Evolutionary conservation across 371 early-diverging fungal species (phyloP).

Genomic region (Lichtheimia ornata): DNA sequence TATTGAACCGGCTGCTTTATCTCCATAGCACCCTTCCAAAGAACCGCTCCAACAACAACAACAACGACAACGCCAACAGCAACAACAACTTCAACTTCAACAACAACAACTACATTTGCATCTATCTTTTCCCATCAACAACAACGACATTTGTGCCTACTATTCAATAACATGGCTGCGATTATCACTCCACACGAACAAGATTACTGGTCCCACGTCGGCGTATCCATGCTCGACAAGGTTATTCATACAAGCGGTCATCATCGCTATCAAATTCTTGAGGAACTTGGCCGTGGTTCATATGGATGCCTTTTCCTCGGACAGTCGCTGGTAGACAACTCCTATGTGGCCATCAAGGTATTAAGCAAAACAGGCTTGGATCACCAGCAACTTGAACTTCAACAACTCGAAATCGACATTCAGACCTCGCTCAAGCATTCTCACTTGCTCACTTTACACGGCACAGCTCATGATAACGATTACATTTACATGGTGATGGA

Average conservation of each 20-base stretch:
- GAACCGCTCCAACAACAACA: neutral
- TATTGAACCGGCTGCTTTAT: slow-evolving; percentile 2
- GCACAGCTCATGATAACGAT: slow-evolving; percentile 48
- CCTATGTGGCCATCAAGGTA: slow-evolving; percentile 67
- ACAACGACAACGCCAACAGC: too few species aligned
- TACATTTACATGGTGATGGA: slow-evolving; percentile 60
- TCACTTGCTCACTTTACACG: slow-evolving; percentile 60
- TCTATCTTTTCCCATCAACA: neutral
- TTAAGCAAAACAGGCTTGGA: slow-evolving; percentile 68
- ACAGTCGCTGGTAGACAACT: slow-evolving; percentile 31
- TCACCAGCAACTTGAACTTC: slow-evolving; percentile 57
- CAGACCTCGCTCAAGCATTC: slow-evolving; percentile 66
- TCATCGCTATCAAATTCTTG: slow-evolving; percentile 48
- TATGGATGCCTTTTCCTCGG: slow-evolving; percentile 62
- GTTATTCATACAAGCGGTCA: slow-evolving; percentile 23
- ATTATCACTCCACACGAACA: slow-evolving; percentile 6
- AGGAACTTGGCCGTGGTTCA: slow-evolving; percentile 58
- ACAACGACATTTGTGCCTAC: neutral
- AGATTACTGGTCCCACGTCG: slow-evolving; percentile 34
- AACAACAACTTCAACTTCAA: too few species aligned
- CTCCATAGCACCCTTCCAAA: neutral
- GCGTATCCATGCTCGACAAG: slow-evolving; percentile 34
- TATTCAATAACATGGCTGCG: neutral
- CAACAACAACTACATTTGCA: neutral
- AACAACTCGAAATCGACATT: slow-evolving; percentile 74